A percentile compares a stretch with the other conserved stretches of the same genome.
Evolutionary conservation across 257 asterid species (phyloP).

Genomic region (Solanum ossicruentum): DNA sequence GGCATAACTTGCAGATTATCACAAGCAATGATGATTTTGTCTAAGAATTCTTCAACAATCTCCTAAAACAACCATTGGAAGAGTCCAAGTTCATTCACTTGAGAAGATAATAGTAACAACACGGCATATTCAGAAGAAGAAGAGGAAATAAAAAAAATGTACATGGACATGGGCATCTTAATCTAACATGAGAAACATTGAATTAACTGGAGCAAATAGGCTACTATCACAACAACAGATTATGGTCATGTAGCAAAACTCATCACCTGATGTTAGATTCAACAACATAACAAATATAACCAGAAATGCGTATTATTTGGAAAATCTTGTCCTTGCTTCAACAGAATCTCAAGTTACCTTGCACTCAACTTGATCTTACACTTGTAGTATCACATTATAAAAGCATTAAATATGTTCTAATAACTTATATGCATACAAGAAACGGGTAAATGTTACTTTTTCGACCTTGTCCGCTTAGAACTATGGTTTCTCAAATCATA

Average conservation of each 20-base stretch:
- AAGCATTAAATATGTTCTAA: not conserved
- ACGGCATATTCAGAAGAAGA: not conserved
- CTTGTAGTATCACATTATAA: not conserved
- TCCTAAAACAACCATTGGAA: not conserved
- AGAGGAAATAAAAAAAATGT: not conserved
- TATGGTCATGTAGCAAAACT: not conserved
- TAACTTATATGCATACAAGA: not conserved
- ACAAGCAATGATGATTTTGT: not conserved
- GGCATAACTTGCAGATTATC: not conserved
- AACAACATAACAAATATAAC: not conserved
- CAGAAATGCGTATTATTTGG: not conserved
- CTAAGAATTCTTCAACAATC: not conserved
- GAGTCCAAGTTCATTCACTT: not conserved
- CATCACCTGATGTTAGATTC: not conserved
- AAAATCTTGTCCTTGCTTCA: not conserved
- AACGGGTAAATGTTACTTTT: not conserved
- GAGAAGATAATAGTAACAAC: not conserved
- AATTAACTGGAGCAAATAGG: not conserved
- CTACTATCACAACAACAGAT: not conserved
- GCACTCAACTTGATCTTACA: not conserved
- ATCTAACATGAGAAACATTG: not conserved
- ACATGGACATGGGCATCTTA: not conserved
- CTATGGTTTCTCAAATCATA: not conserved
- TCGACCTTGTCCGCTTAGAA: not conserved
- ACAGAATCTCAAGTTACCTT: not conserved